Conservation (phyloP, 139 green algal species). For the Chlorella ohadii region DNA sequence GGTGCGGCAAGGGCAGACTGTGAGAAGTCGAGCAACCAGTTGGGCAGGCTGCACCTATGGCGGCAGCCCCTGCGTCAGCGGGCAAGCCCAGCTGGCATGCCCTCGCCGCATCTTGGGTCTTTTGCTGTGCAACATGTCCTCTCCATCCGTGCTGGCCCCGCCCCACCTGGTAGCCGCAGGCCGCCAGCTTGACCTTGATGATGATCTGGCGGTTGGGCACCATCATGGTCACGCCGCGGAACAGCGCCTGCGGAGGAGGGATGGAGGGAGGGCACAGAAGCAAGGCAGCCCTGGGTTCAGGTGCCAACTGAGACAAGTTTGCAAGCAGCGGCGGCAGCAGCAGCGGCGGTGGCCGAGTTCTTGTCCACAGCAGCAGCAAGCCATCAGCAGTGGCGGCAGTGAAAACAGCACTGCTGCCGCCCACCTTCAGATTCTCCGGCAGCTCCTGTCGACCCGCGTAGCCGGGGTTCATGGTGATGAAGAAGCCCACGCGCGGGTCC, state of each 20-base stretch:
- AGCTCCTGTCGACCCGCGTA: conserved; percentile 95
- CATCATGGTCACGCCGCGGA: conserved; percentile 98
- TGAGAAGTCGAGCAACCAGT: neutral
- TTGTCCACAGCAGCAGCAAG: neutral
- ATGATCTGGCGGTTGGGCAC: conserved; percentile 97
- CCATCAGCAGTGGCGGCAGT: neutral
- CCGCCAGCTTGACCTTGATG: conserved; percentile 97
- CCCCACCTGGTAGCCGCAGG: conserved; percentile 85
- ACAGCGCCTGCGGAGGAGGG: conserved; percentile 69
- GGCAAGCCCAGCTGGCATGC: no score
- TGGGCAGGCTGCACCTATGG: no score
- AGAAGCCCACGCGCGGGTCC: conserved; percentile 93
- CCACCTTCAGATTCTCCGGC: conserved; percentile 97
- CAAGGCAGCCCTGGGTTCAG: no score
- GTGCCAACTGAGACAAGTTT: no score
- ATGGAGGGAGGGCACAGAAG: no score
- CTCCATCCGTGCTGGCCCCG: neutral
- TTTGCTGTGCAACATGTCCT: no score
- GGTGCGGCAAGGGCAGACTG: neutral
- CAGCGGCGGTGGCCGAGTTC: no score
- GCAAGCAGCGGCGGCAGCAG: neutral
- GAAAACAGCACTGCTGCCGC: no score
- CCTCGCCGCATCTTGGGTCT: no score
- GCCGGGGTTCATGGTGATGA: conserved; percentile 98
- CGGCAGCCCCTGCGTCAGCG: no score